Conservation (phyloP, 2,329 filamentous ascomycete genomes). For the Alternaria tenuissima region DNA sequence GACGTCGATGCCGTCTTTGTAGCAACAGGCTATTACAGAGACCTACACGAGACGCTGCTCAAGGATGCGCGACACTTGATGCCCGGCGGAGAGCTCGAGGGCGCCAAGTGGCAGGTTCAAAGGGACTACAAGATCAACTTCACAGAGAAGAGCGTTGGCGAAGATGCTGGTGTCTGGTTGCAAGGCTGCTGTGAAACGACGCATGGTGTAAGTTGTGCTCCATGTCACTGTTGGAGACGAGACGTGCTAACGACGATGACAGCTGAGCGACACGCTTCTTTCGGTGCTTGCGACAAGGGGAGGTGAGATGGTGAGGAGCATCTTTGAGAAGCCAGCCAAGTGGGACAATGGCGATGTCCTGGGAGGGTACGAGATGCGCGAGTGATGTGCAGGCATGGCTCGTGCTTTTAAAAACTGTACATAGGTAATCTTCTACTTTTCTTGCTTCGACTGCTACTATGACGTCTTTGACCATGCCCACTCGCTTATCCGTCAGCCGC, state of each 20-base stretch:
- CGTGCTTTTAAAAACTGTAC: background rate
- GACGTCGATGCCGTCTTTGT: slow-evolving; percentile 84
- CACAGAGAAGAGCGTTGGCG: slow-evolving; percentile 70
- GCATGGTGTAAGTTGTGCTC: slow-evolving; percentile 75
- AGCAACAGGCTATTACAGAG: slow-evolving; percentile 84
- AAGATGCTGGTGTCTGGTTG: slow-evolving; percentile 83
- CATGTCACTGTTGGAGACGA: background rate
- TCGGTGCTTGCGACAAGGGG: slow-evolving; percentile 79
- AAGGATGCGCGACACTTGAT: slow-evolving; percentile 70
- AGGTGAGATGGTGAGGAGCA: slow-evolving; percentile 78
- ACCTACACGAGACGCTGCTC: slow-evolving; percentile 81
- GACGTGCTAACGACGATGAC: slow-evolving; percentile 22
- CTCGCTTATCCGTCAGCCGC: background rate
- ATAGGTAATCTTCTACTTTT: background rate
- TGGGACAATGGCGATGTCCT: slow-evolving; percentile 39
- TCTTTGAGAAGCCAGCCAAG: slow-evolving; percentile 63
- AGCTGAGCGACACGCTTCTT: slow-evolving; percentile 82
- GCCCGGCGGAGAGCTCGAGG: slow-evolving; percentile 57
- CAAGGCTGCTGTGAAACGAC: slow-evolving; percentile 94
- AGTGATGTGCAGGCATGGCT: slow-evolving; percentile 8
- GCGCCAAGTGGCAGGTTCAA: slow-evolving; percentile 69
- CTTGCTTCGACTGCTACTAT: background rate
- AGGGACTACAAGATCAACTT: slow-evolving; percentile 84
- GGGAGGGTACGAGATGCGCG: slow-evolving; percentile 33
- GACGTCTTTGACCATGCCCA: slow-evolving; percentile 1